Evolutionary conservation across 192 early-diverging fungal genomes (phyloP).

Genomic region (Gonapodya sp.): DNA sequence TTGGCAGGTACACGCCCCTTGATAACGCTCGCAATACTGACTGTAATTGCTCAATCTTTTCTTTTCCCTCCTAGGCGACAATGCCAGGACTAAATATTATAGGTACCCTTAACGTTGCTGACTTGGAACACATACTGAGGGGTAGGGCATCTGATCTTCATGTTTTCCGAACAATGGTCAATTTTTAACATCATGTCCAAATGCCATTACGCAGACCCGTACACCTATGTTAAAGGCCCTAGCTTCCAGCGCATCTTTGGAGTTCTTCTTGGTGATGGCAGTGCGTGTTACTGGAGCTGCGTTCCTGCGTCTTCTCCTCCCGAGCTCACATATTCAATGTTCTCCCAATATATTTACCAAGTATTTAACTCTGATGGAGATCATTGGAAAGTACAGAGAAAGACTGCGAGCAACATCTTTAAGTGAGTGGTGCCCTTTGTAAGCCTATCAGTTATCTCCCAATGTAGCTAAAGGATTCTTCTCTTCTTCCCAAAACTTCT

Average conservation of each 20-base stretch:
- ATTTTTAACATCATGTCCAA: too few species aligned
- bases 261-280: not conserved
- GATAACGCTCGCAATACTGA: too few species aligned
- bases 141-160: too few species aligned
- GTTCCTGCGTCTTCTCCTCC: not conserved
- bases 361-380: conserved; percentile 1
- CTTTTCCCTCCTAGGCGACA: not conserved
- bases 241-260: not conserved
- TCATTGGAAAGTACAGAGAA: not conserved
- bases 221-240: not conserved
- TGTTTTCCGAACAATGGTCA: too few species aligned
- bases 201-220: not conserved
- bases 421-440: not conserved
- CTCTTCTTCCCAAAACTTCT: too few species aligned
- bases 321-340: not conserved
- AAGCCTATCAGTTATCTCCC: too few species aligned
- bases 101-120: not conserved
- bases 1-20: not conserved
- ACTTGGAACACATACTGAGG: not conserved
- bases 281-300: not conserved
- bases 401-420: conserved; percentile 2
- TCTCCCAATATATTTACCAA: not conserved
- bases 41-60: too few species aligned
- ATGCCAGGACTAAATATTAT: not conserved
- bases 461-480: too few species aligned